Evolutionary conservation across 129 eudicot species (phyloP).

Genomic region (Flaveria trinervia): DNA sequence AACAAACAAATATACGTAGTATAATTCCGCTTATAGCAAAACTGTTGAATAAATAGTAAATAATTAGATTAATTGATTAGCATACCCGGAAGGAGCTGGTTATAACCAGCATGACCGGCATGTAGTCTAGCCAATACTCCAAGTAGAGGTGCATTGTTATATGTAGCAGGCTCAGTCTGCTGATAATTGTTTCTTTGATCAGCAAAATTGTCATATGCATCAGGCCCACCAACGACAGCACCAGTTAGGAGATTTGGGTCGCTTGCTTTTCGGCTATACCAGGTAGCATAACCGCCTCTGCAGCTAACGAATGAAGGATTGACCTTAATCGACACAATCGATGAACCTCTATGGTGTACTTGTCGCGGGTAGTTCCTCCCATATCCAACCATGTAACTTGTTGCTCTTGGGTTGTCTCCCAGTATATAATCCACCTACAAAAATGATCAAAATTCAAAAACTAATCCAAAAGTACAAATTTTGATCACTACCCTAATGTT

Average conservation of each 20-base stretch:
- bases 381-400: constrained; percentile 70
- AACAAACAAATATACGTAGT: no score
- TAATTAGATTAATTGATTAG: background rate
- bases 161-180: constrained; percentile 98
- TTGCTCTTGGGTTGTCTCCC: constrained; percentile 59
- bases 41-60: no score
- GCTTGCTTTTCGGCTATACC: constrained; percentile 50
- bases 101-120: constrained; percentile 79
- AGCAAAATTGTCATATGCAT: constrained; percentile 38
- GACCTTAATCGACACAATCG: constrained; percentile 51
- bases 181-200: constrained; percentile 43
- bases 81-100: constrained; percentile 86
- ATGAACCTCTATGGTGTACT: constrained; percentile 74
- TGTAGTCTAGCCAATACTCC: constrained; percentile 83
- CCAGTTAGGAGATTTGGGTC: constrained; percentile 48
- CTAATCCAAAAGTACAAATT: background rate
- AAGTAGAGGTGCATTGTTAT: constrained; percentile 92
- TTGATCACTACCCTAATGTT: constrained; percentile 21
- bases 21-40: no score
- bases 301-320: constrained; percentile 56
- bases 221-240: constrained; percentile 44
- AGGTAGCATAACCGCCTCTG: constrained; percentile 58
- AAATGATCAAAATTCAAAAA: background rate
- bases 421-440: constrained; percentile 59
- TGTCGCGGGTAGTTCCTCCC: constrained; percentile 50